These are phyloP conservation scores for Aureobasidium mangrovei DNA, from an alignment of 2,329 filamentous ascomycete species.

Conservation along the genomic window DNA sequence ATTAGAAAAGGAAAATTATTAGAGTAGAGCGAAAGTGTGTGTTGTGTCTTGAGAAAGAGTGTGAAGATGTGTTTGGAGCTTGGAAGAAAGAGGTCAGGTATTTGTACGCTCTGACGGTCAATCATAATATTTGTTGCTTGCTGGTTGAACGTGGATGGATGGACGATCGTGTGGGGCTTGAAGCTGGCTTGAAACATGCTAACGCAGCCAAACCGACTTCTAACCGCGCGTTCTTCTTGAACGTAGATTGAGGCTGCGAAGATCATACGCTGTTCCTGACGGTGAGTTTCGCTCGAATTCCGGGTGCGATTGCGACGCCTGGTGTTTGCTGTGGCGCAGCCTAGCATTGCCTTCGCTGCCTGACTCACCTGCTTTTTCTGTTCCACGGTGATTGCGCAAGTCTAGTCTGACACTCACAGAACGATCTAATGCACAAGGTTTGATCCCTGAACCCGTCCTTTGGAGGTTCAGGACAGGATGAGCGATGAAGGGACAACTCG, in stretches of 20 bases:
- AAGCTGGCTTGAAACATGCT: not conserved
- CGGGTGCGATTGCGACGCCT: not conserved
- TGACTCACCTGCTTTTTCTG: not conserved
- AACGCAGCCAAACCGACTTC: not conserved
- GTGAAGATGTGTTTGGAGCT: not conserved
- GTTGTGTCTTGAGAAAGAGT: not conserved
- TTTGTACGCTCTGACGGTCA: not conserved
- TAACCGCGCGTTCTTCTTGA: not conserved
- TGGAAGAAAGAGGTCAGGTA: not conserved
- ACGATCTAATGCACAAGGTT: too few species aligned
- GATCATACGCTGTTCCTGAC: slow-evolving; percentile 1
- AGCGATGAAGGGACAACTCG: too few species aligned
- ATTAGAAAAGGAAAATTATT: not conserved
- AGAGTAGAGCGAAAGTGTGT: not conserved
- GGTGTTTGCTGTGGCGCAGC: not conserved
- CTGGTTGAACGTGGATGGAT: not conserved
- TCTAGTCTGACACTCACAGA: too few species aligned
- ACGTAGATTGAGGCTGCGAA: not conserved
- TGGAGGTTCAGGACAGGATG: too few species aligned
- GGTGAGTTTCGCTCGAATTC: not conserved
- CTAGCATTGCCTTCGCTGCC: not conserved
- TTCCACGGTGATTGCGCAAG: not conserved
- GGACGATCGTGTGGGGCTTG: not conserved
- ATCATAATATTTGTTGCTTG: slow-evolving; percentile 5
- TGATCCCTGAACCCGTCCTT: too few species aligned